Evolutionary conservation across 176 grass and related monocot genomes (phyloP).

Genomic region (Aechmea fasciata): DNA sequence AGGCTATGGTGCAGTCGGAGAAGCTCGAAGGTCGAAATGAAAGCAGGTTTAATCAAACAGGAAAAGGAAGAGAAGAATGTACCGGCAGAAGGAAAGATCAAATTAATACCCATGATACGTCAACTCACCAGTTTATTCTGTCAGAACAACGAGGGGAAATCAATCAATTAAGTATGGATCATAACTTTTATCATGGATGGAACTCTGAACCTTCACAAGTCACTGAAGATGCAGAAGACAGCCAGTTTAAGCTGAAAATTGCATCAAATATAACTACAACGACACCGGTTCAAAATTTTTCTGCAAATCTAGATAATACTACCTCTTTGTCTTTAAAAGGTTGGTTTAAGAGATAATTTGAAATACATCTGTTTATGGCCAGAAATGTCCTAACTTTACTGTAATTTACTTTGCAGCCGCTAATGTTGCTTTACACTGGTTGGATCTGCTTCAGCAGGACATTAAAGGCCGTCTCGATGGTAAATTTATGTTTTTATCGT

Average conservation of each 20-base stretch:
- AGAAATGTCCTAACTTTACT: conserved; percentile 4
- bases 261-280: conserved; percentile 39
- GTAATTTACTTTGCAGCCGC: conserved; percentile 43
- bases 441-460: conserved; percentile 86
- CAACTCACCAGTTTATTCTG: background rate
- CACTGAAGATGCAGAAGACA: conserved; percentile 6
- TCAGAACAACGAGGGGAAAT: conserved; percentile 1
- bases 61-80: background rate
- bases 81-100: conserved; percentile 12
- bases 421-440: conserved; percentile 76
- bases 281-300: conserved; percentile 35
- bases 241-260: conserved; percentile 48
- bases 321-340: conserved; percentile 71
- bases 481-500: conserved; percentile 21
- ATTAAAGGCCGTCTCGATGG: conserved; percentile 92
- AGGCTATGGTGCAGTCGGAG: conserved; percentile 75
- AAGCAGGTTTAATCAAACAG: conserved; percentile 8
- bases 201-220: conserved; percentile 1
- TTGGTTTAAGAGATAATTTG: background rate
- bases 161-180: conserved; percentile 3
- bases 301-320: conserved; percentile 48
- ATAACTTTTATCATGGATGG: conserved; percentile 1
- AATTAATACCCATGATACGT: background rate
- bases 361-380: background rate
- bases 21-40: conserved; percentile 33